These are phyloP conservation scores for Colletotrichum sp. DNA, from an alignment of 2,329 filamentous ascomycete species.

Conservation along the genomic window DNA sequence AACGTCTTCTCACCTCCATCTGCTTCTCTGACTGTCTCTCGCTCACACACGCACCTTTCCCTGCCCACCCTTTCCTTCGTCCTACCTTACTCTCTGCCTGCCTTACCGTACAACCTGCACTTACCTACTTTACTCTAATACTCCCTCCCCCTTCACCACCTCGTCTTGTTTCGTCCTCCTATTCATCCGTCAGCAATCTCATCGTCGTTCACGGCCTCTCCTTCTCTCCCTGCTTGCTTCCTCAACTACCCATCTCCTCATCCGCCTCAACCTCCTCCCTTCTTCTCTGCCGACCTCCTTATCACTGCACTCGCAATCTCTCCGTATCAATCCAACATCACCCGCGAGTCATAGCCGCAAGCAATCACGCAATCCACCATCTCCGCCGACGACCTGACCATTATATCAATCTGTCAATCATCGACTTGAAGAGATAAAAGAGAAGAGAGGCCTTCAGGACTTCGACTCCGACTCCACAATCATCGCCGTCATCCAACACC, in stretches of 20 bases:
- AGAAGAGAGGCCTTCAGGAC: conserved; percentile 18
- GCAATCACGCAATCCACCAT: conserved; percentile 17
- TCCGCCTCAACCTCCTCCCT: conserved; percentile 19
- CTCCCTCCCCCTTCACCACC: conserved; percentile 21
- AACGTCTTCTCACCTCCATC: conserved; percentile 25
- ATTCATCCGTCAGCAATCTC: not conserved
- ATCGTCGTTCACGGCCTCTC: conserved; percentile 20
- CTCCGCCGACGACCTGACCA: conserved; percentile 8
- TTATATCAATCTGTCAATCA: not conserved
- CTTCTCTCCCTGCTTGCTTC: conserved; percentile 21
- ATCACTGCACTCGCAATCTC: not conserved
- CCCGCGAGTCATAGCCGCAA: conserved; percentile 16
- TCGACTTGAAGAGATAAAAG: conserved; percentile 14
- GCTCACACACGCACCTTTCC: conserved; percentile 25
- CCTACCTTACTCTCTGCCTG: conserved; percentile 25
- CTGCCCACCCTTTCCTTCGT: conserved; percentile 27
- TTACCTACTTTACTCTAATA: conserved; percentile 26
- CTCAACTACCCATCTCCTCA: conserved; percentile 18
- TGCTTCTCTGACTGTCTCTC: conserved; percentile 30
- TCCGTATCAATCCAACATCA: not conserved
- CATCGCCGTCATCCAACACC: conserved; percentile 4
- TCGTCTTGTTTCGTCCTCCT: not conserved
- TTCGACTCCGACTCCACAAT: not conserved
- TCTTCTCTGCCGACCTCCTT: not conserved
- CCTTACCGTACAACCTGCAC: conserved; percentile 14